Conservation (phyloP, 2,329 filamentous ascomycete genomes). For the Trichoderma hamatum region DNA sequence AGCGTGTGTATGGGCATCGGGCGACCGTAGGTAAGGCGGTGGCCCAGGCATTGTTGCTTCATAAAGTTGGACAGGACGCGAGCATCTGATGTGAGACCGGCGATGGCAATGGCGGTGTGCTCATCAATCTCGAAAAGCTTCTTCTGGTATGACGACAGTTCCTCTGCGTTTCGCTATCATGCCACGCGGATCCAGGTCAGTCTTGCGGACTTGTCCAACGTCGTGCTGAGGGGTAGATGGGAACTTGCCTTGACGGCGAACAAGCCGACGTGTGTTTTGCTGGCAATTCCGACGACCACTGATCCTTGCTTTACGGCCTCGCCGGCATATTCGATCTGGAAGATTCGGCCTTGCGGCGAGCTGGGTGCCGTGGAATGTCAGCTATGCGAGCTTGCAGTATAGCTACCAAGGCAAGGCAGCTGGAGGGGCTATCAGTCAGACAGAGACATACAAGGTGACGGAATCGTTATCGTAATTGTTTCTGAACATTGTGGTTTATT, state of each 20-base stretch:
- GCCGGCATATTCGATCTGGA: slow-evolving; percentile 98
- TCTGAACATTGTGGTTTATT: slow-evolving; percentile 77
- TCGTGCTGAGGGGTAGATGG: slow-evolving; percentile 22
- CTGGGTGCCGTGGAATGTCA: slow-evolving; percentile 50
- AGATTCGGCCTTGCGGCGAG: slow-evolving; percentile 98
- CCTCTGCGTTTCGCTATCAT: slow-evolving; percentile 90
- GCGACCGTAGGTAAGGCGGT: slow-evolving; percentile 93
- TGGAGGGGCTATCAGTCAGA: slow-evolving; percentile 22
- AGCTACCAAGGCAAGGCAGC: not conserved
- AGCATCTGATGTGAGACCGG: slow-evolving; percentile 94
- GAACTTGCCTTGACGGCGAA: slow-evolving; percentile 85
- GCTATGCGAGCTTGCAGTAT: slow-evolving; percentile 29
- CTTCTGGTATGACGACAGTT: slow-evolving; percentile 99
- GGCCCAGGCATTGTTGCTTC: slow-evolving; percentile 97
- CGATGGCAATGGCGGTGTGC: slow-evolving; percentile 93
- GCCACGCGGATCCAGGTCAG: slow-evolving; percentile 18
- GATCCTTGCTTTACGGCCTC: slow-evolving; percentile 99
- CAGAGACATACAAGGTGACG: slow-evolving; percentile 84
- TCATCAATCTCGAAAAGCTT: slow-evolving; percentile 97
- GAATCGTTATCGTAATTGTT: slow-evolving; percentile 99
- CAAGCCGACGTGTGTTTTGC: slow-evolving; percentile 96
- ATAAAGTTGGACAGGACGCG: slow-evolving; percentile 99
- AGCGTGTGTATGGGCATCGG: slow-evolving; percentile 88
- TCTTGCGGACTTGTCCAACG: not conserved
- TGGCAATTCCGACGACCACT: slow-evolving; percentile 93